A percentile compares a stretch with the other conserved stretches of the same genome.
Conservation (phyloP, 345 rosid genomes). For the Kandelia obovata region DNA sequence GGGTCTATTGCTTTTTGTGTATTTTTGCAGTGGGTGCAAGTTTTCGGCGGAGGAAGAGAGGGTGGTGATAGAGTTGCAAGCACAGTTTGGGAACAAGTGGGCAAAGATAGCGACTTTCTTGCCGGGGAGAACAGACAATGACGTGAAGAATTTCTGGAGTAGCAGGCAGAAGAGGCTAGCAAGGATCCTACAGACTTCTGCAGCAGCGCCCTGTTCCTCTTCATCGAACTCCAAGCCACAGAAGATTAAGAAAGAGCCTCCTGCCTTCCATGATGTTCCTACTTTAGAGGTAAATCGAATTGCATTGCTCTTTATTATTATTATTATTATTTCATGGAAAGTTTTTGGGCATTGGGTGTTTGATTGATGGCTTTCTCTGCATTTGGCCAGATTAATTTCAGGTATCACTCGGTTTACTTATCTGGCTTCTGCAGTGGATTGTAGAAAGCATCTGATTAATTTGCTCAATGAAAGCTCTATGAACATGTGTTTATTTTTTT, state of each 20-base stretch:
- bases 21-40: constrained; percentile 67
- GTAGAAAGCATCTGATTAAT: neutral
- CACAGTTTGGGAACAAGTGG: constrained; percentile 87
- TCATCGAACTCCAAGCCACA: constrained; percentile 34
- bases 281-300: constrained; percentile 24
- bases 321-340: too few species aligned
- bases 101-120: constrained; percentile 85
- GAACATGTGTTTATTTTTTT: too few species aligned
- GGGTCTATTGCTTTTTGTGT: neutral
- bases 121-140: constrained; percentile 85
- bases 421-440: neutral
- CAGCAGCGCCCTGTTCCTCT: constrained; percentile 32
- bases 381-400: too few species aligned
- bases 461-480: neutral
- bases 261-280: constrained; percentile 17
- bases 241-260: constrained; percentile 18
- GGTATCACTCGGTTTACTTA: too few species aligned
- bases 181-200: constrained; percentile 54
- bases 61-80: constrained; percentile 82
- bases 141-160: constrained; percentile 97
- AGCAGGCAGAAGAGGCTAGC: constrained; percentile 82
- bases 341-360: too few species aligned
- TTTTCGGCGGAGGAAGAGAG: constrained; percentile 85
- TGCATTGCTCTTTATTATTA: too few species aligned
- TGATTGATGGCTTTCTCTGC: too few species aligned